These are phyloP conservation scores for Dactylellina parvicollis DNA, from an alignment of 2,329 filamentous ascomycete genomes.

Conservation along the genomic window DNA sequence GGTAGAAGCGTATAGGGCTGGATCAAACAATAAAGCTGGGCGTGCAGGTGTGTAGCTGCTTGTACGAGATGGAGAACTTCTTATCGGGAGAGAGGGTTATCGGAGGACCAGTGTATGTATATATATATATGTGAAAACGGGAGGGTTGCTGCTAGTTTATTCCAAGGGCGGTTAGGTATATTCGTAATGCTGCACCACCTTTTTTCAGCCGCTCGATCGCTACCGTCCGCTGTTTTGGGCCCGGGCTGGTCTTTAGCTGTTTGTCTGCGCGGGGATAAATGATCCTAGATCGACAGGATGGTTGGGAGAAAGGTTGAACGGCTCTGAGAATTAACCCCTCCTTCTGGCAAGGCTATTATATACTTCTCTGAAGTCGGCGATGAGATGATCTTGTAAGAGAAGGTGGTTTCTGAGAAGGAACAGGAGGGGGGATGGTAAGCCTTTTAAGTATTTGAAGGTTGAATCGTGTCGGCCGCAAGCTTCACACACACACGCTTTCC, in stretches of 20 bases:
- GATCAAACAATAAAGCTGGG: not conserved
- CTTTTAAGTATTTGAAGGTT: constrained; percentile 44
- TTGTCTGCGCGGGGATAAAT: not conserved
- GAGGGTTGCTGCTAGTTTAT: constrained; percentile 1
- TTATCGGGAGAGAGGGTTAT: constrained; percentile 17
- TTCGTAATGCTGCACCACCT: constrained; percentile 32
- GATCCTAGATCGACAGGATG: not conserved
- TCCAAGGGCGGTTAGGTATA: constrained; percentile 41
- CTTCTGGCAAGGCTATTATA: constrained; percentile 2
- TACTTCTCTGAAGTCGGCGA: constrained; percentile 1
- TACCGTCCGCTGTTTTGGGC: constrained; percentile 21
- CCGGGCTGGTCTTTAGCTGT: constrained; percentile 12
- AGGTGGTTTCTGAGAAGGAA: constrained; percentile 6
- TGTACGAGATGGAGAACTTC: constrained; percentile 5
- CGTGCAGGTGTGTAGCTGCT: not conserved
- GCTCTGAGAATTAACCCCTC: not conserved
- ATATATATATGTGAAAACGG: no score
- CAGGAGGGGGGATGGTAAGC: constrained; percentile 13
- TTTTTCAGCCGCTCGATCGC: constrained; percentile 48
- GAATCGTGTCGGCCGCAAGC: constrained; percentile 7
- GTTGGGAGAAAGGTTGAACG: constrained; percentile 1
- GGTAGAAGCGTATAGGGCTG: not conserved
- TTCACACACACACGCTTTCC: no score
- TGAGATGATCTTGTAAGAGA: constrained; percentile 18
- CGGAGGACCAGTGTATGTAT: not conserved